Base-by-base conservation (phyloP, 345 rosid genomes). In the Linum usitatissimum region DNA sequence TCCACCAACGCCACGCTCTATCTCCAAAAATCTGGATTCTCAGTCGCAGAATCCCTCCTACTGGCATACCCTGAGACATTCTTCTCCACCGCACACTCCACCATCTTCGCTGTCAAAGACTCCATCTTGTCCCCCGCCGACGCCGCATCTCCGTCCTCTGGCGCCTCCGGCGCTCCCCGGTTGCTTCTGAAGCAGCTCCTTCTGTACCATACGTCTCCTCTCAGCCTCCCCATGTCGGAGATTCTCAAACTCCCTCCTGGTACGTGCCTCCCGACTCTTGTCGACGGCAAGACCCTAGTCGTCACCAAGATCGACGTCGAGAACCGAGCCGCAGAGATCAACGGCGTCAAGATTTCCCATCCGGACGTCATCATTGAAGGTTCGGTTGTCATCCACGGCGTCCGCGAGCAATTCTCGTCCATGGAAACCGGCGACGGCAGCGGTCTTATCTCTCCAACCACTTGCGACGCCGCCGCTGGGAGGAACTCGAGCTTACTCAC, bases 101-200 rank as follows among this genome's bases (percentile, higher is more conserved):
- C 95, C 53, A 71, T 92, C 70, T 92, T 92, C 39, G 93, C 89
- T 56, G 76, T 89, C 64, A 63, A 76, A n/a, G 95, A 92, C 65
- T 53, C 91, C 18, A 75, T 77, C 72, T 71, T 87, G 17, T 67
- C 71, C 68, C 80, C 74, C 59, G 63, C 63, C 21, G 7, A 78
- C 71, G 69, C 88, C 31, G 64, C 57, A 23, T 23, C 28, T 23
- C 28, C 28, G 17, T 68, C 71, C 68, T 80, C 74, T 59, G 63
- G 49, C 21, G 7, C 80, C 71, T 68, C 88, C 31, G 64, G 55
- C 64, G 71, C 83, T 69, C 86, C 83, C 7, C 55, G 73, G 86
- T 68, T 76, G 86, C 69, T 78, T 75, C 67, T 84, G 66, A 86
- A 76, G n/a, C 80, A 76, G 30, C 76, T 89, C 60, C 80, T 89